These are phyloP conservation scores for Scleromitrula shiraiana DNA, from an alignment of 2,329 filamentous ascomycete genomes.

Conservation along the genomic window DNA sequence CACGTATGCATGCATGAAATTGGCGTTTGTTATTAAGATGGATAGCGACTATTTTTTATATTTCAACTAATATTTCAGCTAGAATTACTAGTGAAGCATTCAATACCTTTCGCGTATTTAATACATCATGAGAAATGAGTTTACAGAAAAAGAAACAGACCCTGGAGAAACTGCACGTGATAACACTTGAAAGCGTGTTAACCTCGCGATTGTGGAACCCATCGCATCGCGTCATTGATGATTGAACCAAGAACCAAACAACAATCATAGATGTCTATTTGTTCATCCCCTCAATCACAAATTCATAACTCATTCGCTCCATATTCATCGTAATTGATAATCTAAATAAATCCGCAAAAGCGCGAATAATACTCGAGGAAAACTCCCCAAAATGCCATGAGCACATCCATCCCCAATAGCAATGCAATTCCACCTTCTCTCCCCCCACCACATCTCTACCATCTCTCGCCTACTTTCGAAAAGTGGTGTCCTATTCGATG, in stretches of 20 bases:
- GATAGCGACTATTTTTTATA: too few relatives aligned
- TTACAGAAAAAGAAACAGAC: too few relatives aligned
- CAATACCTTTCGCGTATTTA: too few relatives aligned
- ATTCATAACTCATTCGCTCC: neutral
- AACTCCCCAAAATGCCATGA: slow-evolving; percentile 42
- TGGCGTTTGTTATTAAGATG: neutral
- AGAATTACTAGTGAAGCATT: too few relatives aligned
- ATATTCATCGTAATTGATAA: neutral
- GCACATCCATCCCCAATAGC: slow-evolving; percentile 17
- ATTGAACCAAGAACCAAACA: too few relatives aligned
- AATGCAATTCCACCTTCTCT: slow-evolving; percentile 44
- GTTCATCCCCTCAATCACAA: neutral
- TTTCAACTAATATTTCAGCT: too few relatives aligned
- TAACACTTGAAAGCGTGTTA: neutral
- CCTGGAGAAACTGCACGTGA: neutral
- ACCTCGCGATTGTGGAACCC: slow-evolving; percentile 1
- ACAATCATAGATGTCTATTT: neutral
- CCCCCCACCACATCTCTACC: slow-evolving; percentile 56
- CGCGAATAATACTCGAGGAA: neutral
- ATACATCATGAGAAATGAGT: too few relatives aligned
- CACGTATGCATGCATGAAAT: neutral
- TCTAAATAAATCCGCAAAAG: neutral
- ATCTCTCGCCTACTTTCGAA: slow-evolving; percentile 52
- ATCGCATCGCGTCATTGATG: too few relatives aligned
- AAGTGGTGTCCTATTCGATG: slow-evolving; percentile 50